Evolutionary conservation across 805 yeast species (phyloP), one percentile per base, ranked within the genome.

Genomic region (Hanseniaspora clermontiae): DNA sequence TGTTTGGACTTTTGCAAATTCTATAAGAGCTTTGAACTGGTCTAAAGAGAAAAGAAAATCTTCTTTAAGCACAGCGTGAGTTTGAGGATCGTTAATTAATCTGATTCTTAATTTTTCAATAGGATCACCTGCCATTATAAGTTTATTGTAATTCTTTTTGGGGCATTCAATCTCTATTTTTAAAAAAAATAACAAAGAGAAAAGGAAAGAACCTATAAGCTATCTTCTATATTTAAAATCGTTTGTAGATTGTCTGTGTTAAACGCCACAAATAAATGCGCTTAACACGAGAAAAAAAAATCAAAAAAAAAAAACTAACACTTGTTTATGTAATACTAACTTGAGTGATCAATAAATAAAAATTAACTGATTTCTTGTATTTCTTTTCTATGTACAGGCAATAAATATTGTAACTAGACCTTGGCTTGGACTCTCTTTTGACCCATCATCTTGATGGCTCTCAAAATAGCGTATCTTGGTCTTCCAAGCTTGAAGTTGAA

Each of bases 401-500:
- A 24, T 42, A 24, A 42, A 24, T 20, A 24, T 42, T 19, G 6
- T 24, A 24, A 11, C 19, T 9, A 42, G 10, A 24, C 67, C 70
- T 58, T 72, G 72, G n/a, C 65, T 60, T n/a, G 12, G 19, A 20
- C 12, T 12, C 19, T 46, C 31, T 52, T 34, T 29, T 56, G 36
- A 34, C 66, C 63, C 8, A 72, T 48, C n/a, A 71, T 70, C 31
- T 65, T 66, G 8, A 72, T 64, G 48, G 72, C 57, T 20, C 70
- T 64, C 60, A 72, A 68, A 40, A 73, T 68, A 39, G 70, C 69
- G 5, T 66, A 63, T 66, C 82, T 74, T 50, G 90, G 89, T 60
- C 74, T 75, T 60, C 82, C 74, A 62, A 86, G 68, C 55, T 79
- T 75, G 57, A 80, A 74, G 11, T 80, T 77, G 55, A 82, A 71